Evolutionary conservation across 441 rosid species (phyloP).

Genomic region (Adansonia grandidieri): DNA sequence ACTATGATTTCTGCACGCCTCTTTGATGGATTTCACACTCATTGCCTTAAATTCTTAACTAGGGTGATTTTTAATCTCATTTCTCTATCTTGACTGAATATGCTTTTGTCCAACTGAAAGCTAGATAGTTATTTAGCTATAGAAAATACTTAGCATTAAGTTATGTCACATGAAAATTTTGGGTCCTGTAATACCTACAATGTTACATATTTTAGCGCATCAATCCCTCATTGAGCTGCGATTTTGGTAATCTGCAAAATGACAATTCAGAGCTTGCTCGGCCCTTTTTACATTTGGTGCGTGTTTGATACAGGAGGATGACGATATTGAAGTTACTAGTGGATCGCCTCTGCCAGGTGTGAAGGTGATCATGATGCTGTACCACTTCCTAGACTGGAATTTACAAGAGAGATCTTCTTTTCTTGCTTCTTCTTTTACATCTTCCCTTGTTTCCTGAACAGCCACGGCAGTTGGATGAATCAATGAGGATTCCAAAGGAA

Average conservation of each 20-base stretch:
- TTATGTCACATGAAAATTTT: neutral
- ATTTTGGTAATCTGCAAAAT: neutral
- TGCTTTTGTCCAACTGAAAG: constrained; percentile 17
- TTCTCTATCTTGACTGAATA: neutral
- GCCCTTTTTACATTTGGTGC: constrained; percentile 25
- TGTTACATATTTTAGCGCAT: neutral
- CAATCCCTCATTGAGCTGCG: neutral
- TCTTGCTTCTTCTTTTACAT: constrained; percentile 29
- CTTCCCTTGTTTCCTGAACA: constrained; percentile 44
- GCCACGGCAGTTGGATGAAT: constrained; percentile 78
- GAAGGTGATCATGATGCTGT: constrained; percentile 68
- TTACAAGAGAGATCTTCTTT: constrained; percentile 22
- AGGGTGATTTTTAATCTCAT: neutral
- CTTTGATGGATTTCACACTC: neutral
- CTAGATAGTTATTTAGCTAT: constrained; percentile 1
- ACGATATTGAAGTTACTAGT: constrained; percentile 60
- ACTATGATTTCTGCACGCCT: neutral
- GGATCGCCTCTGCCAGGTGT: constrained; percentile 98
- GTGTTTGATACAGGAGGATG: constrained; percentile 59
- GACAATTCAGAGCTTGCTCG: constrained; percentile 13
- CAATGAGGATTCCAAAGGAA: constrained; percentile 79
- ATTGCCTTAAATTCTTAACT: neutral
- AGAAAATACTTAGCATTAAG: neutral
- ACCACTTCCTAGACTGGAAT: constrained; percentile 27
- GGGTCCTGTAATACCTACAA: constrained; percentile 17